phyloP scores from a whole-genome alignment of 2,329 filamentous ascomycete genomes.

The Botrytis hyacinthi region DNA sequence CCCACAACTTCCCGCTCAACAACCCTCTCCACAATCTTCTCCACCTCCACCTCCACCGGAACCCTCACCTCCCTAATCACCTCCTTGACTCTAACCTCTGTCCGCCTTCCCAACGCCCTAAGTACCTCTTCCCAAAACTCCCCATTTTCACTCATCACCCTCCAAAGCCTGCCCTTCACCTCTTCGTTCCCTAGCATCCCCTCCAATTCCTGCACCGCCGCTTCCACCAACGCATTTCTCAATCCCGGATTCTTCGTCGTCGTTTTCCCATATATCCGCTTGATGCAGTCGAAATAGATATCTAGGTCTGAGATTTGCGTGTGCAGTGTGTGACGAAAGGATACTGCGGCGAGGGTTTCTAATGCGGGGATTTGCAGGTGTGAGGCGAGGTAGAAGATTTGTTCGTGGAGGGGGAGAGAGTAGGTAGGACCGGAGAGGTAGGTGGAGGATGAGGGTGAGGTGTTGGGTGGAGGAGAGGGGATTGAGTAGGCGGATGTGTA shows the following conservation, averaged over 20 bases:
- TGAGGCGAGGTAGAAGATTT: slow-evolving; percentile 27
- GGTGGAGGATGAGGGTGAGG: slow-evolving; percentile 18
- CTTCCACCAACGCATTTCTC: slow-evolving; percentile 25
- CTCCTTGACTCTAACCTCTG: slow-evolving; percentile 5
- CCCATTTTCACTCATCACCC: slow-evolving; percentile 19
- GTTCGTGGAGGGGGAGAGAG: slow-evolving; percentile 26
- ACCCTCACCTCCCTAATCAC: slow-evolving; percentile 27
- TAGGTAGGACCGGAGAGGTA: slow-evolving; percentile 6
- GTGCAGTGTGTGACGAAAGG: slow-evolving; percentile 24
- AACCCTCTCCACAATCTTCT: slow-evolving; percentile 17
- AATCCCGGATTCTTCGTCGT: slow-evolving; percentile 18
- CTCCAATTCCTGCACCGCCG: slow-evolving; percentile 26
- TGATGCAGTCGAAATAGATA: slow-evolving; percentile 22
- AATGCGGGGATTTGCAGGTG: slow-evolving; percentile 24
- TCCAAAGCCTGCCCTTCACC: slow-evolving; percentile 21
- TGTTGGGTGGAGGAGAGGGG: neutral
- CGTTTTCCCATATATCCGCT: slow-evolving; percentile 23
- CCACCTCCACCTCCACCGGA: slow-evolving; percentile 29
- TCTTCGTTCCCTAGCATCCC: slow-evolving; percentile 22
- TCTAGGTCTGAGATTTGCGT: slow-evolving; percentile 20
- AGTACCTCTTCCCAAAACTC: slow-evolving; percentile 31
- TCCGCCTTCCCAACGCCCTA: slow-evolving; percentile 14
- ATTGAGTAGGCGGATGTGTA: slow-evolving; percentile 29
- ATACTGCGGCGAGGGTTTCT: slow-evolving; percentile 16
- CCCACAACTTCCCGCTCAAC: neutral